Evolutionary conservation across 306 rosid species (phyloP).

Genomic region (Vicia sativa): DNA sequence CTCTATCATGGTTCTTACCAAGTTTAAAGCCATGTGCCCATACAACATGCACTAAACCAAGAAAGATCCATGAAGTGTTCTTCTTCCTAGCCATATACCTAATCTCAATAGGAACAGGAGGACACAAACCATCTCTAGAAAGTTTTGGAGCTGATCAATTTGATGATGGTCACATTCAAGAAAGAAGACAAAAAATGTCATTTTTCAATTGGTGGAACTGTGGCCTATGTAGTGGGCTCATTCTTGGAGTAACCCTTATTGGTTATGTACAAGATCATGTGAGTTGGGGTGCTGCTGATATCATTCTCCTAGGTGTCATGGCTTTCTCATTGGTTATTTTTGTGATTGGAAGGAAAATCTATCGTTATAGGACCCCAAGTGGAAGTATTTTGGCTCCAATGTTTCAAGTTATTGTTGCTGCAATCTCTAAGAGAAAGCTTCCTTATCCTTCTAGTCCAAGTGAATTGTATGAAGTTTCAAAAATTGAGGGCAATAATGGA

Average conservation of each 20-base stretch:
- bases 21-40: constrained; percentile 60
- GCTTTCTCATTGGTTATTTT: constrained; percentile 67
- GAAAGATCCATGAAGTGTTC: constrained; percentile 62
- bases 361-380: constrained; percentile 62
- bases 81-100: constrained; percentile 81
- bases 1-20: constrained; percentile 74
- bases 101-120: constrained; percentile 89
- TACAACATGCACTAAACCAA: constrained; percentile 50
- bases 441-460: constrained; percentile 59
- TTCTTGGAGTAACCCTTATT: constrained; percentile 82
- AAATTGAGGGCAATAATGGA: constrained; percentile 41
- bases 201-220: constrained; percentile 96
- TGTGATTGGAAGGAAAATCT: constrained; percentile 57
- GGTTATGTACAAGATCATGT: constrained; percentile 83
- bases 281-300: constrained; percentile 76
- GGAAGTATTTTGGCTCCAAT: constrained; percentile 92
- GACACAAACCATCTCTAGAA: constrained; percentile 89
- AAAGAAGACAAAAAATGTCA: constrained; percentile 83
- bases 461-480: constrained; percentile 60
- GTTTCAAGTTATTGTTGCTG: constrained; percentile 82
- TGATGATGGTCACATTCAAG: constrained; percentile 64
- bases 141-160: constrained; percentile 98
- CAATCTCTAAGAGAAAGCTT: constrained; percentile 67
- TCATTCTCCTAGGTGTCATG: constrained; percentile 74
- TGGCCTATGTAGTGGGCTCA: constrained; percentile 77